Base-by-base conservation (phyloP, 208 protist species). In the Leishmania aethiopica region DNA sequence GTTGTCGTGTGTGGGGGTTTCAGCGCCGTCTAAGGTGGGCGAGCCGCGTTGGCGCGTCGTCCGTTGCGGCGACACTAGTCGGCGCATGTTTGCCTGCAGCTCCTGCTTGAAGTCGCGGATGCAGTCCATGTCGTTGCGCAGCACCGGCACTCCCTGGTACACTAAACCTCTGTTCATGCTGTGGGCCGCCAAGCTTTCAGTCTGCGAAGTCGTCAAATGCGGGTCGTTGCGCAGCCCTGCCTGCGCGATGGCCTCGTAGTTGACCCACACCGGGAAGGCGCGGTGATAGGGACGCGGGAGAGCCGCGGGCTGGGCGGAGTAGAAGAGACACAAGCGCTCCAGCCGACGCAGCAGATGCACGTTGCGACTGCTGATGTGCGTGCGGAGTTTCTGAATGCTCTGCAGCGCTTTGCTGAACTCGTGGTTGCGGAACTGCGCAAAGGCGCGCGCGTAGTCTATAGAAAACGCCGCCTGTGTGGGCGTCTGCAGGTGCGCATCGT, bases 341-440 rank as follows among this genome's bases (percentile, higher is more conserved):
- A 97, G 84, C 6, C 94, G 94, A 1, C 55, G 59, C 57, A 96
- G 78, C 47, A 95, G 84, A 40, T 79, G 80, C 28, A 84, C 69
- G 74, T 74, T 81, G 8, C 66, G 80, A 42, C 40, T 42, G 17
- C 77, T 75, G 32, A 78, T 78, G 47, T 40, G 57, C 62, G 66
- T 5, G 6, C 88, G 86, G 17, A 94, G 81, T 32, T 79, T 66
- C 51, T 87, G 71, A 72, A 95, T 86, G 47, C 88, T 83, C 0
- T 77, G 77, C 32, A 95, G 66, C 37, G 91, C 88, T 42, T 82
- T 84, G 8, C 69, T 78, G 80, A 96, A 97, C 25, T 94, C 84
- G 78, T 97, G 93, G 72, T 93, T 88, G 64, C 90, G 85, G 85
- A 97, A 97, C 67, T 93, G 84, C 59, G 87, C 89, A 72, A 96